phyloP scores from a whole-genome alignment of 768 basidiomycete species.

The Mycena crocata region DNA sequence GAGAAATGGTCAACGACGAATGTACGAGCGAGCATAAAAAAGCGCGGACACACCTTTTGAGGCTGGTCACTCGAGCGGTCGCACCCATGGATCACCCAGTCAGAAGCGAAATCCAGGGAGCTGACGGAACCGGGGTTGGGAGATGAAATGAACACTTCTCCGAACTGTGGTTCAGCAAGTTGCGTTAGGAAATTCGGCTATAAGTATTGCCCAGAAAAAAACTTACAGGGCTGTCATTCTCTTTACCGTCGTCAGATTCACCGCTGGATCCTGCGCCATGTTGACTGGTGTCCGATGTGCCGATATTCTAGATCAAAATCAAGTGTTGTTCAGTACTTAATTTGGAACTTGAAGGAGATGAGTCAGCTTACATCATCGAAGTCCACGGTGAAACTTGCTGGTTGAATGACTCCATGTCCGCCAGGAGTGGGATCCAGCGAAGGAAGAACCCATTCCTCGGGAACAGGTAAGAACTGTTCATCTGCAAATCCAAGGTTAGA shows the following conservation, averaged over 20 bases:
- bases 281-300: neutral
- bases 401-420: slow-evolving; percentile 5
- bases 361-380: slow-evolving; percentile 28
- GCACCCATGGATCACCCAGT: slow-evolving; percentile 40
- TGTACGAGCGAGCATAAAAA: neutral
- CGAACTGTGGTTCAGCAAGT: too few relatives aligned
- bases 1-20: neutral
- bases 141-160: slow-evolving; percentile 40
- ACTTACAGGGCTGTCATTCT: neutral
- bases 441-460: slow-evolving; percentile 36
- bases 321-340: neutral
- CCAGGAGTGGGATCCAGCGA: slow-evolving; percentile 26
- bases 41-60: slow-evolving; percentile 19
- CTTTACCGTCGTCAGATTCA: slow-evolving; percentile 13
- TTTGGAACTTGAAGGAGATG: neutral
- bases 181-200: too few relatives aligned
- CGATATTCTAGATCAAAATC: slow-evolving; percentile 1
- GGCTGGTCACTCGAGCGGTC: slow-evolving; percentile 35
- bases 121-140: slow-evolving; percentile 40
- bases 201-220: too few relatives aligned
- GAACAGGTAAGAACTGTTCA: slow-evolving; percentile 29
- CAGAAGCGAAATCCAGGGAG: slow-evolving; percentile 34
- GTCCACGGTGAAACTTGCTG: slow-evolving; percentile 32
- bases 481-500: neutral
- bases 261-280: slow-evolving; percentile 20